A percentile compares a stretch with the other conserved stretches of the same genome.
phyloP scores from a whole-genome alignment of 169 alveolate species.

The Perkinsus chesapeaki region DNA sequence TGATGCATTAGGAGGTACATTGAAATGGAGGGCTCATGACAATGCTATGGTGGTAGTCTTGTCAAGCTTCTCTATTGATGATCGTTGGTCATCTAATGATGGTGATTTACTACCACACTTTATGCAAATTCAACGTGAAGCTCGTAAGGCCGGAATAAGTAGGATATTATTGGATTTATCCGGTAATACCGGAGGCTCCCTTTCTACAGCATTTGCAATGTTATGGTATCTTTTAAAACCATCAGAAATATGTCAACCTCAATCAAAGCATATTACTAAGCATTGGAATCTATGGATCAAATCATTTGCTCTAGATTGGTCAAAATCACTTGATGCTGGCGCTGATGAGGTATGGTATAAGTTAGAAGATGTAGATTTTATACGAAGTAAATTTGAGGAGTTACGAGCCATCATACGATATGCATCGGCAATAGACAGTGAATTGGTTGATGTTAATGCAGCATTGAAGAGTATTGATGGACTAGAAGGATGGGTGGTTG shows the following conservation, averaged over 20 bases:
- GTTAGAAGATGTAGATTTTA: not conserved
- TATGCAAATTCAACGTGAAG: not conserved
- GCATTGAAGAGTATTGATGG: not conserved
- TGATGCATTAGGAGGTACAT: not conserved
- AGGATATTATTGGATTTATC: not conserved
- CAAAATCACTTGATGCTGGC: not conserved
- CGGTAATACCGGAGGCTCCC: not conserved
- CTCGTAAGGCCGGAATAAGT: not conserved
- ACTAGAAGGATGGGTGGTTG: not conserved
- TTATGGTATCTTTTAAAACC: not conserved
- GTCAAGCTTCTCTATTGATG: not conserved
- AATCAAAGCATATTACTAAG: not conserved
- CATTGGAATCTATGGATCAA: not conserved
- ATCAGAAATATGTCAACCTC: not conserved
- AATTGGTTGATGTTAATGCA: not conserved
- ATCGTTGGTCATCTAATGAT: not conserved
- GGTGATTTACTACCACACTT: not conserved
- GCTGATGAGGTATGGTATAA: not conserved
- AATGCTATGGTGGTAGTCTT: not conserved
- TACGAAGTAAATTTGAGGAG: not conserved
- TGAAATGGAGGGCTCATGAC: not conserved
- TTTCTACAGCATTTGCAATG: not conserved
- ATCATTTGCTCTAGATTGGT: not conserved
- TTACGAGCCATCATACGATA: not conserved
- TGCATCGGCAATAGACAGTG: not conserved